These are phyloP conservation scores for Huntiella abstrusa DNA, from an alignment of 2,329 filamentous ascomycete genomes.

Conservation along the genomic window DNA sequence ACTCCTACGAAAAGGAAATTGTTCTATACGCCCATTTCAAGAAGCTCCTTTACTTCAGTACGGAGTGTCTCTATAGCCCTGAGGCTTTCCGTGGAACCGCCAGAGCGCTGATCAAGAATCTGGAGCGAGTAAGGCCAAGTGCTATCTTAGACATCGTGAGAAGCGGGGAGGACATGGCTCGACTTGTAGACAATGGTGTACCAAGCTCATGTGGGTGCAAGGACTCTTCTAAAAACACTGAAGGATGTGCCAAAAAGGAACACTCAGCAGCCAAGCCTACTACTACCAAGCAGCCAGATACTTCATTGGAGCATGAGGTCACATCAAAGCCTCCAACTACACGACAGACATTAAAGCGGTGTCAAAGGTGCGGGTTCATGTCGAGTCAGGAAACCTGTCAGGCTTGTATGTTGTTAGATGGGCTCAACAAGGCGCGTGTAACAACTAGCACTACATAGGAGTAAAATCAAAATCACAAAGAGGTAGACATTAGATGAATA, in stretches of 20 bases:
- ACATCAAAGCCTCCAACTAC: constrained; percentile 13
- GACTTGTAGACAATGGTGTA: constrained; percentile 33
- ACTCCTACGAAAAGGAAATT: constrained; percentile 98
- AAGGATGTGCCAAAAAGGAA: not conserved
- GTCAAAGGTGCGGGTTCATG: constrained; percentile 80
- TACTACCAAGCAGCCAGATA: not conserved
- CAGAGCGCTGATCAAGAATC: constrained; percentile 77
- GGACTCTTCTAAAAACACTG: not conserved
- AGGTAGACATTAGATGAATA: too few relatives aligned
- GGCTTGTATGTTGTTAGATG: constrained; percentile 76
- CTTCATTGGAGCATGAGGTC: not conserved
- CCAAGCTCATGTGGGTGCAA: not conserved
- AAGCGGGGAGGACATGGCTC: constrained; percentile 91
- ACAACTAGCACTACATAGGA: not conserved
- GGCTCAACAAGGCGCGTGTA: constrained; percentile 58
- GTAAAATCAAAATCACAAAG: not conserved
- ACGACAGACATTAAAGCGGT: constrained; percentile 65
- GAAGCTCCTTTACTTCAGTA: constrained; percentile 93
- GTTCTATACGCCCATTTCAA: constrained; percentile 95
- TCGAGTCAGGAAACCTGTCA: constrained; percentile 90
- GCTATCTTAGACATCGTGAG: constrained; percentile 88
- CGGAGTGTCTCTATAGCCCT: constrained; percentile 94
- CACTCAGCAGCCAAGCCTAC: constrained; percentile 13
- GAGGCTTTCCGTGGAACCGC: constrained; percentile 92
- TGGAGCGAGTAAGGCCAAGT: constrained; percentile 82